phyloP scores from a whole-genome alignment of 768 basidiomycete genomes.

The Mycena pura region DNA sequence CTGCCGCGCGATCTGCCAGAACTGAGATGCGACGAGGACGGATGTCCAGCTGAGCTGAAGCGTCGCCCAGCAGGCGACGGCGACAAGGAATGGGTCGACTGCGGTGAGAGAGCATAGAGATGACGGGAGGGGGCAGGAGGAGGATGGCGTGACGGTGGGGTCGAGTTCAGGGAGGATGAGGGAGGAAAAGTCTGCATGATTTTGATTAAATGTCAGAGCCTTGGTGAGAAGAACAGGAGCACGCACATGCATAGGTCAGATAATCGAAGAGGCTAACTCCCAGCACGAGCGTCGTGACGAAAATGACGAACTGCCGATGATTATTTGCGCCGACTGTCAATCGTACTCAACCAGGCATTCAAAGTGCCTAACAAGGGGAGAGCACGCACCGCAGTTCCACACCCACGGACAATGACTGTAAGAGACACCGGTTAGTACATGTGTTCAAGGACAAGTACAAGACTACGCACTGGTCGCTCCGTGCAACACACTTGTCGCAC shows the following conservation, averaged over 20 bases:
- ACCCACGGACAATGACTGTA: constrained; percentile 97
- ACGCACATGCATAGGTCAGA: constrained; percentile 82
- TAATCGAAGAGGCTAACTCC: constrained; percentile 86
- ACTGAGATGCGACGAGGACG: constrained; percentile 83
- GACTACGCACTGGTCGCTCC: constrained; percentile 95
- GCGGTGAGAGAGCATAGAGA: constrained; percentile 74
- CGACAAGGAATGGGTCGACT: constrained; percentile 83
- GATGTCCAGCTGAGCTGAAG: constrained; percentile 96
- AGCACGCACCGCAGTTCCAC: constrained; percentile 90
- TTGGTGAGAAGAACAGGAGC: background rate
- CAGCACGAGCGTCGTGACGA: constrained; percentile 83
- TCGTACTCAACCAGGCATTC: no score
- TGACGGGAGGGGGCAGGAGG: constrained; percentile 71
- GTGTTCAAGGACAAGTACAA: no score
- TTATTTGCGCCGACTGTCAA: constrained; percentile 81
- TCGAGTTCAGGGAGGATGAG: constrained; percentile 41
- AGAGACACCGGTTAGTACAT: no score
- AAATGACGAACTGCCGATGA: constrained; percentile 95
- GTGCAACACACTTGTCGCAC: constrained; percentile 87
- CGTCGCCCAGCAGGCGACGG: constrained; percentile 84
- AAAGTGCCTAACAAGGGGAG: no score
- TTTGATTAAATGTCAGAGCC: background rate
- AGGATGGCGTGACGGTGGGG: constrained; percentile 44
- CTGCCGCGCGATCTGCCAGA: constrained; percentile 92
- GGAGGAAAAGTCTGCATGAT: constrained; percentile 60